phyloP scores from a whole-genome alignment of 1,139 yeast genomes.

The Candida freyschussii region DNA sequence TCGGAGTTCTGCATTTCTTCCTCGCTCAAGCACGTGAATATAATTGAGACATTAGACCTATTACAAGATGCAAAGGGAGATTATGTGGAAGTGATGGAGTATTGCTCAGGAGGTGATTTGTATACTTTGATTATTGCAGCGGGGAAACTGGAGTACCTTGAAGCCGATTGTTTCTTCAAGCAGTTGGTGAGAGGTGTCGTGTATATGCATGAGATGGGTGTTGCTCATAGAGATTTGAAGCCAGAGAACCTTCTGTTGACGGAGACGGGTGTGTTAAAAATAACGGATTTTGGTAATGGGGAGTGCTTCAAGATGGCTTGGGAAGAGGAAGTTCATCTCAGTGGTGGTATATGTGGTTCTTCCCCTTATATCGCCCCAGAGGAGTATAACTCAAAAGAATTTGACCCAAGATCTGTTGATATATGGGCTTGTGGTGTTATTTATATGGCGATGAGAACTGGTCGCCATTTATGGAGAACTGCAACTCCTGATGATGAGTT shows the following conservation, averaged over 20 bases:
- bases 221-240: constrained; percentile 89
- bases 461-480: constrained; percentile 86
- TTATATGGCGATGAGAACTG: constrained; percentile 98
- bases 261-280: constrained; percentile 73
- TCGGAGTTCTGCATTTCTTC: constrained; percentile 86
- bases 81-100: constrained; percentile 96
- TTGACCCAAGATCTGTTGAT: constrained; percentile 89
- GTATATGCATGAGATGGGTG: constrained; percentile 97
- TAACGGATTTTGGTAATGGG: constrained; percentile 93
- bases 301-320: constrained; percentile 97
- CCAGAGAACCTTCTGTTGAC: constrained; percentile 89
- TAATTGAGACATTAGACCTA: constrained; percentile 81
- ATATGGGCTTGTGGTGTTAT: constrained; percentile 97
- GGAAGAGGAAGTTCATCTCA: constrained; percentile 81
- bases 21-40: constrained; percentile 71
- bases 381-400: constrained; percentile 68
- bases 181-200: constrained; percentile 87
- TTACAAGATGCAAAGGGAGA: constrained; percentile 89
- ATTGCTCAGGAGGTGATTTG: constrained; percentile 91
- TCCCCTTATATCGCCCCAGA: constrained; percentile 97
- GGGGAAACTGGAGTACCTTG: constrained; percentile 77
- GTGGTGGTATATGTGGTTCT: constrained; percentile 83
- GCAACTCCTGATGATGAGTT: constrained; percentile 82
- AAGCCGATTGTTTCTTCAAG: constrained; percentile 94
- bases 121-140: constrained; percentile 80